Conservation (phyloP, 148 eudicot species). For the Amaranthus hypochondriacus region DNA sequence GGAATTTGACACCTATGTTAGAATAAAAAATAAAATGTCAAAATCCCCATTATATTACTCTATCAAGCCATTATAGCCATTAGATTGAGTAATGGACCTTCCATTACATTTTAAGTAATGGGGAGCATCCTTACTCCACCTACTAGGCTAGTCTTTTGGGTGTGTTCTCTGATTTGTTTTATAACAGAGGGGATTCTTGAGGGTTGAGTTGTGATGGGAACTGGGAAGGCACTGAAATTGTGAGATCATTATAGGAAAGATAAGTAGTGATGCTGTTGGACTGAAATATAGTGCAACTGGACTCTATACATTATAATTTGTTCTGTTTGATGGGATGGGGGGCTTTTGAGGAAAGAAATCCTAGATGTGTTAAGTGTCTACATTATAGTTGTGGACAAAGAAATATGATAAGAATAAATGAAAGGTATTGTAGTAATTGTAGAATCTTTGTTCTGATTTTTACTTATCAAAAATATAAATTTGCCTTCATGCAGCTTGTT, state of each 20-base stretch:
- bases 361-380: neutral
- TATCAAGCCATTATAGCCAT: too few species aligned
- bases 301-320: neutral
- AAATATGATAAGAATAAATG: neutral
- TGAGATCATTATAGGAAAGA: neutral
- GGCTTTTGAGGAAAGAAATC: too few species aligned
- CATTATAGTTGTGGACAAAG: neutral
- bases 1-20: too few species aligned
- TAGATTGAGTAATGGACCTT: too few species aligned
- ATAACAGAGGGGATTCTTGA: neutral
- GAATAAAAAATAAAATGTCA: too few species aligned
- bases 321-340: neutral
- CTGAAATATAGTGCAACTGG: neutral
- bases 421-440: neutral
- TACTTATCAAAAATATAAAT: neutral
- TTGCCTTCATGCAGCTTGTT: slow-evolving; percentile 65
- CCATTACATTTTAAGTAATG: too few species aligned
- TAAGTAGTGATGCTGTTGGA: neutral
- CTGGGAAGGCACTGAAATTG: neutral
- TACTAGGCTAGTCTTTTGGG: too few species aligned
- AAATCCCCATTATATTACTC: too few species aligned
- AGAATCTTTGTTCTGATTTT: neutral
- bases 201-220: neutral
- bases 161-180: too few species aligned
- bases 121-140: too few species aligned